Evolutionary conservation across 352 stramenopile genomes (phyloP).

Genomic region (Phytophthora idaei): DNA sequence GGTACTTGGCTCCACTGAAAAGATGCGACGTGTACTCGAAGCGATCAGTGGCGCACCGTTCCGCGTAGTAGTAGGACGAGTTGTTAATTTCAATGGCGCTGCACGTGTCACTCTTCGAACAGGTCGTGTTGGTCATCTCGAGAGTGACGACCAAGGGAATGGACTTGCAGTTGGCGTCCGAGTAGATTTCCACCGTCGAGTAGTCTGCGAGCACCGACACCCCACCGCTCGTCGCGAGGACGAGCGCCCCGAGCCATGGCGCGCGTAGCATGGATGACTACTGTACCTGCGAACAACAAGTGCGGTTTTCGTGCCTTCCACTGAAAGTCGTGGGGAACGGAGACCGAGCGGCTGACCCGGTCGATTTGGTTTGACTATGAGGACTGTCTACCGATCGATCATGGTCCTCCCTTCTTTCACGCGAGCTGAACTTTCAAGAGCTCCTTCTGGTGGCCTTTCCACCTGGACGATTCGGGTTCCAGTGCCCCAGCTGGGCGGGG

Average conservation of each 20-base stretch:
- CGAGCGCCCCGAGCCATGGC: conserved; percentile 35
- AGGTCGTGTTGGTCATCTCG: conserved; percentile 25
- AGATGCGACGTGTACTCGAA: conserved; percentile 39
- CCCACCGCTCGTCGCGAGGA: conserved; percentile 23
- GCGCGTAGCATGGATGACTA: conserved; percentile 23
- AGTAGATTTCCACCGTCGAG: conserved; percentile 42
- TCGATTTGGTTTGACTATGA: conserved; percentile 27
- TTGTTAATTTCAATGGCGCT: conserved; percentile 38
- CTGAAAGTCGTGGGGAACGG: conserved; percentile 22
- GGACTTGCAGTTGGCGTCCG: conserved; percentile 41
- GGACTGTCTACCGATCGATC: conserved; percentile 25
- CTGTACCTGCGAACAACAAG: conserved; percentile 9
- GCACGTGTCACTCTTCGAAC: conserved; percentile 29
- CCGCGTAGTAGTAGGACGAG: conserved; percentile 44
- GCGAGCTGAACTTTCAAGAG: conserved; percentile 37
- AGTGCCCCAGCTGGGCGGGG: conserved; percentile 24
- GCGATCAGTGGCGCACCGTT: conserved; percentile 36
- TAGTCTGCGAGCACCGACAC: conserved; percentile 27
- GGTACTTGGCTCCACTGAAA: conserved; percentile 43
- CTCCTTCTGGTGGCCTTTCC: conserved; percentile 29
- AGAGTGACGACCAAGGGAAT: conserved; percentile 41
- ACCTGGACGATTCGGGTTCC: conserved; percentile 27
- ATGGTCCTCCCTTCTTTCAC: conserved; percentile 38
- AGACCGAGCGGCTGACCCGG: conserved; percentile 22
- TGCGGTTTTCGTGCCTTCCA: conserved; percentile 23